Conservation (phyloP, 1,284 basidiomycete genomes). For the Ganoderma meredithae region DNA sequence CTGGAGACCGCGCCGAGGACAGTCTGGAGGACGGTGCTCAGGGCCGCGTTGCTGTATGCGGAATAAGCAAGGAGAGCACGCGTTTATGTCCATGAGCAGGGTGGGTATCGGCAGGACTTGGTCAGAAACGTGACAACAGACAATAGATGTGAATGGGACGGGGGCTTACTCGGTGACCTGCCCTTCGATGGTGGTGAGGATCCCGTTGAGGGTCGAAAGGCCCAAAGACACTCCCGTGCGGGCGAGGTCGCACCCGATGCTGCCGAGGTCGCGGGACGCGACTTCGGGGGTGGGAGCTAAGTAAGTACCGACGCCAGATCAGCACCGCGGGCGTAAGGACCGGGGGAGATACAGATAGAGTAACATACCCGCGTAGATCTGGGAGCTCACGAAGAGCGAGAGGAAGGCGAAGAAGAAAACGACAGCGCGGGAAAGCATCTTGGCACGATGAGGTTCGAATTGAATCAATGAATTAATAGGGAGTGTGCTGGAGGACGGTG, state of each 20-base stretch:
- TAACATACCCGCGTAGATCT: constrained; percentile 25
- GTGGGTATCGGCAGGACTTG: not conserved
- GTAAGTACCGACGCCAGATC: not conserved
- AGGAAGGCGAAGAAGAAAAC: constrained; percentile 25
- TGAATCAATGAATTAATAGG: not conserved
- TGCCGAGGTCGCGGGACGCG: constrained; percentile 41
- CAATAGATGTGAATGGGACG: not conserved
- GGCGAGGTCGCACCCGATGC: constrained; percentile 45
- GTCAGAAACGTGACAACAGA: too few species aligned
- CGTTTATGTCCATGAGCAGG: not conserved
- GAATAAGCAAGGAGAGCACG: not conserved
- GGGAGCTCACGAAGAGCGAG: constrained; percentile 26
- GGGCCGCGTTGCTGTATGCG: constrained; percentile 38
- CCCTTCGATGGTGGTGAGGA: constrained; percentile 38
- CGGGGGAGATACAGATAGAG: not conserved
- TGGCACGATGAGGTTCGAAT: not conserved
- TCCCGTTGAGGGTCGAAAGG: constrained; percentile 40
- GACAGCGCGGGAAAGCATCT: constrained; percentile 23
- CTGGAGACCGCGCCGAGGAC: constrained; percentile 40
- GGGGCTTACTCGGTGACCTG: constrained; percentile 28
- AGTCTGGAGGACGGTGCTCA: constrained; percentile 35
- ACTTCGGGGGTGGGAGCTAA: constrained; percentile 26
- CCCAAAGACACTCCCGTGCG: constrained; percentile 42
- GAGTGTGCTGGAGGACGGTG: not conserved
- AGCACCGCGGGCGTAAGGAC: not conserved